These are phyloP conservation scores for Microcera coccophila DNA, from an alignment of 2,329 filamentous ascomycete species.

Conservation along the genomic window DNA sequence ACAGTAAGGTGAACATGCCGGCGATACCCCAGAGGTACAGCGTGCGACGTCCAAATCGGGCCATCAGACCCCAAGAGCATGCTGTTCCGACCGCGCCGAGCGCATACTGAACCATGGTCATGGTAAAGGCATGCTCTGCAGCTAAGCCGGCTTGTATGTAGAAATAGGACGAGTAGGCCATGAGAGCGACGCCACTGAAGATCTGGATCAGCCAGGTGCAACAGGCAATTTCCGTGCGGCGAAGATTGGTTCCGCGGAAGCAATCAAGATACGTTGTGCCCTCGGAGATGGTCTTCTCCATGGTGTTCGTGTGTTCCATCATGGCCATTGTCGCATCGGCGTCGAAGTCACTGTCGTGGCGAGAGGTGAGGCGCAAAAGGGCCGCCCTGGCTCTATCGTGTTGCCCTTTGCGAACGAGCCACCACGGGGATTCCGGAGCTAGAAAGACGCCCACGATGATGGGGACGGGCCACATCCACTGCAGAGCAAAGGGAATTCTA, in stretches of 20 bases:
- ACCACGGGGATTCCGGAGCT: constrained; percentile 49
- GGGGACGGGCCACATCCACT: constrained; percentile 47
- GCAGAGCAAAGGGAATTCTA: constrained; percentile 45
- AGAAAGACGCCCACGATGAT: constrained; percentile 40
- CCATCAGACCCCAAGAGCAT: neutral
- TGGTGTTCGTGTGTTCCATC: constrained; percentile 38
- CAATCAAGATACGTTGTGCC: constrained; percentile 39
- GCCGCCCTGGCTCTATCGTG: constrained; percentile 16
- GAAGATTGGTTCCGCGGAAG: constrained; percentile 40
- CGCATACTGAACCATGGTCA: neutral
- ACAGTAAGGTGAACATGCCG: neutral
- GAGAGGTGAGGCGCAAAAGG: constrained; percentile 15
- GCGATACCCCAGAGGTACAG: neutral
- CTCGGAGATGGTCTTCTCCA: constrained; percentile 25
- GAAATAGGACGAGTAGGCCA: neutral
- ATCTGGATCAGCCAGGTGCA: constrained; percentile 28
- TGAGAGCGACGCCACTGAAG: neutral
- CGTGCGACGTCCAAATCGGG: neutral
- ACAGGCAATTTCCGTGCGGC: constrained; percentile 37
- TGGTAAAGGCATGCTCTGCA: neutral
- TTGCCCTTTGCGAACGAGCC: constrained; percentile 35
- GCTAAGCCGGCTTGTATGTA: neutral
- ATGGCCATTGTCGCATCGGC: constrained; percentile 36
- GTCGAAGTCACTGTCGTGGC: constrained; percentile 25
- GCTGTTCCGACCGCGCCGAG: neutral